phyloP scores from a whole-genome alignment of 306 rosid genomes.

The Phaseolus lunatus region DNA sequence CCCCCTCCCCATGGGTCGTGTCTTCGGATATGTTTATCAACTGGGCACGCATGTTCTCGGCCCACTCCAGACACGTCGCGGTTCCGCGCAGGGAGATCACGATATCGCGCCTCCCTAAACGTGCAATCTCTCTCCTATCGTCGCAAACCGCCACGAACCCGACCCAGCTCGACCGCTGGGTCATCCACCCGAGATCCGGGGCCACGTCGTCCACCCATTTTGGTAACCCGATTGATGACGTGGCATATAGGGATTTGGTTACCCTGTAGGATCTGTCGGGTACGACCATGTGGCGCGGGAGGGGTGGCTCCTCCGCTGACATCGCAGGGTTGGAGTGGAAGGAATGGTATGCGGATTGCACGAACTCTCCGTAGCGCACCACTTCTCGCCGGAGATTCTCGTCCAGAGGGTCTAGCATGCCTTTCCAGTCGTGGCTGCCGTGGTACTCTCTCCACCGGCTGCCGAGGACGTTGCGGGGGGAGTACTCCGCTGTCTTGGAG shows the following conservation, averaged over 20 bases:
- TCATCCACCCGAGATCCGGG: constrained; percentile 96
- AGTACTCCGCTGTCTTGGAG: constrained; percentile 67
- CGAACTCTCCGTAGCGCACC: constrained; percentile 82
- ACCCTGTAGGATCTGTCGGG: constrained; percentile 73
- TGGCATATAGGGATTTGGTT: constrained; percentile 82
- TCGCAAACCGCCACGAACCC: constrained; percentile 92
- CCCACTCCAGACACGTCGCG: constrained; percentile 95
- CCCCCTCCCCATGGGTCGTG: background rate
- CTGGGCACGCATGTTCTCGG: constrained; percentile 82
- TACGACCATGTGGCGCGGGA: constrained; percentile 54
- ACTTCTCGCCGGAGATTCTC: constrained; percentile 98
- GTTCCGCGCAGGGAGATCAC: constrained; percentile 93
- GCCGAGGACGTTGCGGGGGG: constrained; percentile 77
- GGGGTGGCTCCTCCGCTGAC: constrained; percentile 59
- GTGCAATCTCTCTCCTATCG: constrained; percentile 69
- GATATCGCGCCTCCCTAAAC: constrained; percentile 86
- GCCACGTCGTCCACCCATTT: constrained; percentile 78
- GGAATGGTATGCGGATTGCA: constrained; percentile 81
- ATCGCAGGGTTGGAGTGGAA: constrained; percentile 79
- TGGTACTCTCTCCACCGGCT: constrained; percentile 83
- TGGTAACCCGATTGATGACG: constrained; percentile 82
- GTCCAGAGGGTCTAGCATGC: constrained; percentile 86
- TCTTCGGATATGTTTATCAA: constrained; percentile 34
- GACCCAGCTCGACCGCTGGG: constrained; percentile 88
- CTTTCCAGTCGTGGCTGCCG: constrained; percentile 78